Base-by-base conservation (phyloP, 768 basidiomycete species). In the Exsudoporus frostii region DNA sequence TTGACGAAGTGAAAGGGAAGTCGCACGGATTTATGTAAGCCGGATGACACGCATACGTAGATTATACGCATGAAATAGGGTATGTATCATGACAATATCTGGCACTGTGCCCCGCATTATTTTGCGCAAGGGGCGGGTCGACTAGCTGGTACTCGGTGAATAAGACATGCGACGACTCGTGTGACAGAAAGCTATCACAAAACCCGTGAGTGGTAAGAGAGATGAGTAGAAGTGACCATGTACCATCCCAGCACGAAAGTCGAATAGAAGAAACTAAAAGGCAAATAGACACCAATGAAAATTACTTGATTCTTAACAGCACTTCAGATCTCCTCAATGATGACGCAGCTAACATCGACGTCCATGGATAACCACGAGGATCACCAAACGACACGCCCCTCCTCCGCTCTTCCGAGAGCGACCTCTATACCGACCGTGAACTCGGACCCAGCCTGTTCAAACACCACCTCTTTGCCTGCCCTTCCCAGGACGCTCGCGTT, bases 351-450 rank as follows among this genome's bases (percentile, higher is more conserved):
- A 30, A 36, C 36, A 22, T 40, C 22, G 42, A 14, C 22, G 20
- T 27, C 48, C 32, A 29, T 20, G 43, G 40, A 36, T 13, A 15
- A 46, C 29, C 32, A 41, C 36, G 27, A 33, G 43, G 46, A n/a
- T 67, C 50, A 69, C 67, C 69, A 69, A 20, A 70, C 54, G 1
- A 67, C 60, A 2, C 66, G 58, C 6, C 70, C 68, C 40, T 71
- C 70, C 34, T 70, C 68, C 24, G 68, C 70, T 44, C 66, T 59
- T 53, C 68, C 67, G 19, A 70, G 56, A 22, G 68, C 64, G 11
- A 70, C 64, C 39, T 70, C 70, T 27, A 71, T 52, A 15, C 68
- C 70, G 27, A 66, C 56, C 1, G 60, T 60, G 25, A 59, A 70
- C 42, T 63, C 66, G 29, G 63, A 60, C 7, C 64, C 68, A 4